Conservation (phyloP, 345 rosid genomes). For the Populus pruinosa region DNA sequence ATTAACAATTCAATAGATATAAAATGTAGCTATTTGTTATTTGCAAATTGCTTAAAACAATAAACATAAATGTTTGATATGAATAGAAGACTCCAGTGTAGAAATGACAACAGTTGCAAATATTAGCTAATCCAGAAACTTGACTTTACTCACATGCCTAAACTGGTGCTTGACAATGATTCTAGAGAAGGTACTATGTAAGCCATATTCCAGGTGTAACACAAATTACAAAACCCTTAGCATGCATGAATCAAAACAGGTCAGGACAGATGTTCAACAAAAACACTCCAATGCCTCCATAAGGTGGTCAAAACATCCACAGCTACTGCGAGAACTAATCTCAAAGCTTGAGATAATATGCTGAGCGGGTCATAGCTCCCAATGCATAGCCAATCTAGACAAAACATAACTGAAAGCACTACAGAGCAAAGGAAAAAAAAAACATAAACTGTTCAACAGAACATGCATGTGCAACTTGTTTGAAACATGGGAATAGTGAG, state of each 20-base stretch:
- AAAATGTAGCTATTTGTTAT: not conserved
- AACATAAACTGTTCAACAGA: too few relatives aligned
- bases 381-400: not conserved
- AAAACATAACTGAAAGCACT: too few relatives aligned
- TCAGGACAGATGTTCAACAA: not conserved
- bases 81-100: not conserved
- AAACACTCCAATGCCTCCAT: not conserved
- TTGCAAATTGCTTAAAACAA: not conserved
- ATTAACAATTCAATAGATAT: not conserved
- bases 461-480: too few relatives aligned
- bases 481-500: not conserved
- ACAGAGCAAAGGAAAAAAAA: too few relatives aligned
- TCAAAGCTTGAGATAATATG: not conserved
- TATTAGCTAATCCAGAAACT: not conserved
- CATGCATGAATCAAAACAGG: not conserved
- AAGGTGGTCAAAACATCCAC: not conserved
- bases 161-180: not conserved
- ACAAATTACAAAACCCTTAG: not conserved
- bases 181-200: not conserved
- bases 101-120: not conserved
- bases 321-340: not conserved
- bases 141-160: not conserved
- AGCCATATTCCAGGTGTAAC: not conserved
- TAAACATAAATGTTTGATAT: not conserved
- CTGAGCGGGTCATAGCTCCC: not conserved